Base-by-base conservation (phyloP, 2,329 filamentous ascomycete genomes). In the Penicillium sp. region DNA sequence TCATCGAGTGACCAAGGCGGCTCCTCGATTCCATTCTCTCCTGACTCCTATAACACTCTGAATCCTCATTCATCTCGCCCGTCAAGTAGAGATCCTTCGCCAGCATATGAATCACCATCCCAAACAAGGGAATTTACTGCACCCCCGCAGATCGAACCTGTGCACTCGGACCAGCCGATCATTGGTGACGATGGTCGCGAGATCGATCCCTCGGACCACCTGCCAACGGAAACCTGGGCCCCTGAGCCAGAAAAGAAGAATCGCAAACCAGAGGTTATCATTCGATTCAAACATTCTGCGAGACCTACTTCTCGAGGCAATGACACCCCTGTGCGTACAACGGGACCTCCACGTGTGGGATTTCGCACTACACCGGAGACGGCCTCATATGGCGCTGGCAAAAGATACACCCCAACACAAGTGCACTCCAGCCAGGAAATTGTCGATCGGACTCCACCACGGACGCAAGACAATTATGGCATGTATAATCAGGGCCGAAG, bases 171-270 rank as follows among this genome's bases (percentile, higher is more conserved):
- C 26, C 74, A 72, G 2, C 76, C 78, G 6, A 79, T 82, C 38
- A 76, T 80, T 29, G 77, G 75, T 12, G 77, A 77, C 52, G 75
- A 80, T 54, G 79, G 79, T 11, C 71, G 77, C 22, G 73, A 79
- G 39, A 79, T 82, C 48, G 79, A 82, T 57, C 79, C 79, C 3
- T 79, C 77, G 0, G 79, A 82, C 55, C 77, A 82, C 54, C 66
- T 82, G 2, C 79, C 79, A 1, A 69, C 79, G 2, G 74, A 80
- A 44, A 77, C 76, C 2, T 82, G 79, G 79, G 79, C 79, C 0
- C 79, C 79, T 1, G 79, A 82, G 51, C 79, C 79, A 2, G 76
- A 80, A 46, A 70, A 71, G 26, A 82, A 80, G 49, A 64, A 56
- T 32, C 63, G 61, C 34, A 64, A 74, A 59, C 64, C 69, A 14